Evolutionary conservation across 306 rosid genomes (phyloP).

Genomic region (Abrus pulchellus): DNA sequence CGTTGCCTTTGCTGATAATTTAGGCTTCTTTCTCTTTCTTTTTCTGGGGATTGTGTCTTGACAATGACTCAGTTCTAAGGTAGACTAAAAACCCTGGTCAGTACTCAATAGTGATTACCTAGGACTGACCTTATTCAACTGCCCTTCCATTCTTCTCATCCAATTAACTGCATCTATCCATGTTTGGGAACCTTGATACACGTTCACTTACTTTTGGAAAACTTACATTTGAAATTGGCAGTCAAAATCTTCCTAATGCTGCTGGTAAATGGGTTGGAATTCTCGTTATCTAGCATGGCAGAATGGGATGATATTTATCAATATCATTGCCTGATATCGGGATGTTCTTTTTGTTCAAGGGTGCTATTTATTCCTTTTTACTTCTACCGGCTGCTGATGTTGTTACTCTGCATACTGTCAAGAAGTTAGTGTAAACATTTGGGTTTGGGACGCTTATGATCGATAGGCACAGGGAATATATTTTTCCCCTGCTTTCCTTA

Average conservation of each 20-base stretch:
- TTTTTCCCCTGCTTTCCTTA: constrained; percentile 3
- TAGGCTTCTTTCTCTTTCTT: neutral
- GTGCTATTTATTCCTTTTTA: constrained; percentile 2
- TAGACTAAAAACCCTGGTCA: neutral
- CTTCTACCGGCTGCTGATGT: neutral
- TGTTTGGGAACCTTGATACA: neutral
- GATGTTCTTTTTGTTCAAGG: constrained; percentile 7
- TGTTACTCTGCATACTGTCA: neutral
- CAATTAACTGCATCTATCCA: neutral
- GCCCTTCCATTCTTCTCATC: neutral
- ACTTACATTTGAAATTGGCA: constrained; percentile 1
- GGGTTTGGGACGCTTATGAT: constrained; percentile 2
- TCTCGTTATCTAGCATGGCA: neutral
- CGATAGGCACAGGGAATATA: constrained; percentile 2
- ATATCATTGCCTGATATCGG: neutral
- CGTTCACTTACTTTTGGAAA: neutral
- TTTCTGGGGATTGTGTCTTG: neutral
- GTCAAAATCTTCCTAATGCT: constrained; percentile 1
- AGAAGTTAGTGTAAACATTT: neutral
- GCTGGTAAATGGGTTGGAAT: constrained; percentile 25
- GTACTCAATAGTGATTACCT: neutral
- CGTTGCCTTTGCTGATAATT: neutral
- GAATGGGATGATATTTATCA: constrained; percentile 6
- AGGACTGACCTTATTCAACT: neutral
- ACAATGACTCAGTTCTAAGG: neutral